These are phyloP conservation scores for Fusarium nodosum DNA, from an alignment of 2,329 filamentous ascomycete species.

Conservation along the genomic window DNA sequence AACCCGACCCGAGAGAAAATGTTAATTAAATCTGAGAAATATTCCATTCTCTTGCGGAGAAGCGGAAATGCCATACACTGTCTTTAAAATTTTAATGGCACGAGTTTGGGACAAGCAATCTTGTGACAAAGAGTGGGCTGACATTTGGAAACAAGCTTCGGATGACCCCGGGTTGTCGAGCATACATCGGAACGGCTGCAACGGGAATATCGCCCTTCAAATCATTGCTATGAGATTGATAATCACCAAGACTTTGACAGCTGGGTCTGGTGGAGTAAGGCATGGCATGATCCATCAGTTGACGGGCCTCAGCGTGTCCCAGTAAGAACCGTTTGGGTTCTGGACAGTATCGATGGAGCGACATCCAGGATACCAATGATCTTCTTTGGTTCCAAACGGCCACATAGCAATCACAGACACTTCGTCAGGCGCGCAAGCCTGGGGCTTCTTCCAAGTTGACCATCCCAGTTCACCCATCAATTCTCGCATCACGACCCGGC, in stretches of 20 bases:
- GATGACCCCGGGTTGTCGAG: conserved; percentile 43
- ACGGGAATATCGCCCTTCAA: conserved; percentile 24
- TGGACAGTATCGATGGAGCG: conserved; percentile 48
- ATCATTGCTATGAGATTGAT: conserved; percentile 41
- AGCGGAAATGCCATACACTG: conserved; percentile 45
- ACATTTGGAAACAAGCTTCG: conserved; percentile 36
- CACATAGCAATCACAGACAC: conserved; percentile 74
- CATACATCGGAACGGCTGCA: conserved; percentile 42
- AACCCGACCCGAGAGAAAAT: neutral
- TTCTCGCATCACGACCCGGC: conserved; percentile 37
- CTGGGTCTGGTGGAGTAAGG: conserved; percentile 14
- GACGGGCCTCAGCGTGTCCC: conserved; percentile 19
- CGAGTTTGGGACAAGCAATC: conserved; percentile 31
- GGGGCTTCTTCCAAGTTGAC: conserved; percentile 71
- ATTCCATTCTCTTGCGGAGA: conserved; percentile 38
- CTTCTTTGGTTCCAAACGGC: conserved; percentile 68
- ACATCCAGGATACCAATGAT: conserved; percentile 61
- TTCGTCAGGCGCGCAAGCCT: conserved; percentile 66
- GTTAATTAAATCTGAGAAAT: conserved; percentile 5
- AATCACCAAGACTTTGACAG: conserved; percentile 18
- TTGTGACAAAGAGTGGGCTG: conserved; percentile 49
- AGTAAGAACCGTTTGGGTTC: conserved; percentile 42
- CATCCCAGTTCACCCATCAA: conserved; percentile 68
- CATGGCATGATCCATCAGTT: neutral
- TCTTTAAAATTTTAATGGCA: conserved; percentile 32